Base-by-base conservation (phyloP, 495 filamentous ascomycete species). In the Penicillium odoratum region DNA sequence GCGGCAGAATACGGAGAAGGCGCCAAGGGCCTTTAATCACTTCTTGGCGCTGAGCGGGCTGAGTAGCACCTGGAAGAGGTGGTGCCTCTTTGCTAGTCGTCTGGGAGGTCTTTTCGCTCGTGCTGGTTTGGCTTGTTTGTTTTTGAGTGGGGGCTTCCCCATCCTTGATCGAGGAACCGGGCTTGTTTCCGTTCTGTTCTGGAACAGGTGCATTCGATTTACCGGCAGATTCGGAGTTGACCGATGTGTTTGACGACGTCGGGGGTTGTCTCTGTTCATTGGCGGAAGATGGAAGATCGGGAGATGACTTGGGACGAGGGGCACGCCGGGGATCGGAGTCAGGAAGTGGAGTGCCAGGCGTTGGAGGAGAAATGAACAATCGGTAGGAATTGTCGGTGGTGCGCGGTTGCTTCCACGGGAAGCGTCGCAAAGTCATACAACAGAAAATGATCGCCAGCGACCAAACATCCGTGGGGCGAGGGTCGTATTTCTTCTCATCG, bases 381-480 rank as follows among this genome's bases (percentile, higher is more conserved):
- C 90, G 90, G 74, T 90, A 99, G 0, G 93, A 97, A 69, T 93
- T 97, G 74, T 99, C 94, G 10, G 87, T 89, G 64, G 93, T 76
- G 33, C 93, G 85, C 18, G 94, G 94, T 34, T 92, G 86, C 76
- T 99, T 99, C 94, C 94, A 99, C 0, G 95, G 94, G 69, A 98
- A 99, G 15, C 95, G 82, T 36, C 94, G 81, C 33, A 99, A 82
- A 25, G 91, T 93, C 94, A 99, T 99, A 78, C 94, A 99, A 70
- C 94, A 97, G 75, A 94, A 98, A 55, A 98, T 97, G 67, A 98
- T 98, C 26, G 94, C 94, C 42, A 98, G 79, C 21, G 94, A 98
- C 94, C 94, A 98, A 60, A 98, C 88, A 79, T 98, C 94, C 10
- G 92, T 88, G 15, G 91, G 91, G 61, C 91, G 90, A 4, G 94